Percentiles rank a stretch among this genome's conserved stretches.
phyloP scores from a whole-genome alignment of 495 filamentous ascomycete genomes.

The Aspergillus diversus region DNA sequence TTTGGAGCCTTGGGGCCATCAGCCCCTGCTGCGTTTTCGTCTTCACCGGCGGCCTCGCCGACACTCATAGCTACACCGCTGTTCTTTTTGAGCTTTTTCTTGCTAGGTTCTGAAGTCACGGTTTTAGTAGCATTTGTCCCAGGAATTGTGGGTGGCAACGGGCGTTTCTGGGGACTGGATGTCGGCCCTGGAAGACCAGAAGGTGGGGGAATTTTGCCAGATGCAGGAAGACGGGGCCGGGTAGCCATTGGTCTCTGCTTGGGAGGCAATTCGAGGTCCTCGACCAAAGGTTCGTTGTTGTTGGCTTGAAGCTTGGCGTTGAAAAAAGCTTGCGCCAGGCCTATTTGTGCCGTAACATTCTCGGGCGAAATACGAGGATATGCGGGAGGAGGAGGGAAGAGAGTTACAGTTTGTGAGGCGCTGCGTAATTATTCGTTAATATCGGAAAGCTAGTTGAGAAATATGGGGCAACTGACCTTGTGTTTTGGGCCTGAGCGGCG shows the following conservation, averaged over 20 bases:
- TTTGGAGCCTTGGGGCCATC: constrained; percentile 32
- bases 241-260: constrained; percentile 83
- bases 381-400: constrained; percentile 62
- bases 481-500: constrained; percentile 75
- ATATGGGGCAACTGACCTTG: constrained; percentile 50
- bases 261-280: constrained; percentile 91
- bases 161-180: constrained; percentile 83
- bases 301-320: constrained; percentile 81
- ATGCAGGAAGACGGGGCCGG: constrained; percentile 83
- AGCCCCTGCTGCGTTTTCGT: constrained; percentile 26
- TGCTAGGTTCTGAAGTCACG: constrained; percentile 43
- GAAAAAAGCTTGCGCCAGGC: constrained; percentile 87
- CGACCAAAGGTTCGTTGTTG: constrained; percentile 78
- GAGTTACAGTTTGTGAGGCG: constrained; percentile 50
- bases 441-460: constrained; percentile 13
- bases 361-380: constrained; percentile 81
- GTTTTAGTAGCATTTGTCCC: constrained; percentile 28
- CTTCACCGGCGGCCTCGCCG: constrained; percentile 36
- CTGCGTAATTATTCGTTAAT: constrained; percentile 26
- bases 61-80: constrained; percentile 40
- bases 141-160: constrained; percentile 45
- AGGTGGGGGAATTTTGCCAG: constrained; percentile 76
- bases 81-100: constrained; percentile 54
- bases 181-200: constrained; percentile 34
- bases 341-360: constrained; percentile 77